phyloP scores from a whole-genome alignment of 441 rosid species.

The Mallotus japonicus region DNA sequence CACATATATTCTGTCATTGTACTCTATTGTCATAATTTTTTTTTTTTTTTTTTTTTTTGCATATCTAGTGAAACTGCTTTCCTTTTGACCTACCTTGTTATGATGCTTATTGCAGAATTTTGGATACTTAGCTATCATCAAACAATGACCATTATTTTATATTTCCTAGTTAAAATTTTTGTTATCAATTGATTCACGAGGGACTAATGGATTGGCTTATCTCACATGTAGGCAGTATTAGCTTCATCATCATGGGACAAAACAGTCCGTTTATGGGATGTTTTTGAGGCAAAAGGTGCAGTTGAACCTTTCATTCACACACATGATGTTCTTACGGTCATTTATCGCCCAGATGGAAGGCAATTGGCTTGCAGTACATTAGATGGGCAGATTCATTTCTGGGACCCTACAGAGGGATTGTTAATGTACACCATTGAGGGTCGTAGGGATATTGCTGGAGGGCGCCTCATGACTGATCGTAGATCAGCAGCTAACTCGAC shows the following conservation, averaged over 20 bases:
- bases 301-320: constrained; percentile 87
- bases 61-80: not conserved
- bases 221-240: constrained; percentile 59
- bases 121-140: not conserved
- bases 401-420: constrained; percentile 89
- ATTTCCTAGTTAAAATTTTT: not conserved
- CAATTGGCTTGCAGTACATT: constrained; percentile 90
- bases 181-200: constrained; percentile 6
- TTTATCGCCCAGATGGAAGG: constrained; percentile 94
- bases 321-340: constrained; percentile 86
- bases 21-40: too few species aligned
- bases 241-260: constrained; percentile 99
- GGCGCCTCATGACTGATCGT: constrained; percentile 89
- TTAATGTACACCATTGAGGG: constrained; percentile 96
- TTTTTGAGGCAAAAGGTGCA: constrained; percentile 87
- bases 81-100: not conserved
- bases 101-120: not conserved
- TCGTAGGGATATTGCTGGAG: constrained; percentile 95
- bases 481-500: constrained; percentile 92
- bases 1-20: not conserved
- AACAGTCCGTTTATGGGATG: constrained; percentile 91
- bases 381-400: constrained; percentile 95
- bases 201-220: constrained; percentile 8
- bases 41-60: too few species aligned
- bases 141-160: not conserved